phyloP scores from a whole-genome alignment of 2,329 filamentous ascomycete genomes.

The Onygenales sp. region DNA sequence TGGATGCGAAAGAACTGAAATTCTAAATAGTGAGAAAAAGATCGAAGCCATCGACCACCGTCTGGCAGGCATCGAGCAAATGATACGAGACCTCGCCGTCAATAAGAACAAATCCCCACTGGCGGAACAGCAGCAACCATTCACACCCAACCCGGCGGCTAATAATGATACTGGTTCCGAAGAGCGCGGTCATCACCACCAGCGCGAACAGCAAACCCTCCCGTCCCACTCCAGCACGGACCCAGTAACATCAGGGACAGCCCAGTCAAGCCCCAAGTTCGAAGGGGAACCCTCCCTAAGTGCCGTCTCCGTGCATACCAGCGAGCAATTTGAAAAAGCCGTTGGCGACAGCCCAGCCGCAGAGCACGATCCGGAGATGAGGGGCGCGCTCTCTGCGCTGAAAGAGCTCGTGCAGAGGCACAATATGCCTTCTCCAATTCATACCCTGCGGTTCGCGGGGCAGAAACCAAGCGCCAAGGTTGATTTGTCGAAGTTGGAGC shows the following conservation, averaged over 20 bases:
- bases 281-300: conserved; percentile 42
- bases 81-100: conserved; percentile 28
- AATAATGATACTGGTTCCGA: not conserved
- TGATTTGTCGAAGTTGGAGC: conserved; percentile 24
- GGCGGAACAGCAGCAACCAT: not conserved
- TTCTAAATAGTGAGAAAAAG: conserved; percentile 37
- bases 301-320: conserved; percentile 40
- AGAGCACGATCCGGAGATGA: conserved; percentile 29
- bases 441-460: conserved; percentile 20
- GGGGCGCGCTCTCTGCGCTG: conserved; percentile 27
- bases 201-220: not conserved
- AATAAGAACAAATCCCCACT: conserved; percentile 6
- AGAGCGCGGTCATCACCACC: not conserved
- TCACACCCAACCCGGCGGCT: not conserved
- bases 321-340: conserved; percentile 32
- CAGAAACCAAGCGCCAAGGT: conserved; percentile 15
- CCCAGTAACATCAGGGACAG: conserved; percentile 19
- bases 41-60: conserved; percentile 45
- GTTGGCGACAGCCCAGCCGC: conserved; percentile 26
- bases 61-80: conserved; percentile 38
- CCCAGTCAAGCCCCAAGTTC: conserved; percentile 23
- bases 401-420: conserved; percentile 31
- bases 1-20: not conserved
- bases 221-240: conserved; percentile 12
- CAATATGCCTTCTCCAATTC: conserved; percentile 17